Conservation (phyloP, 257 asterid species). For the Solanum pimpinellifolium region DNA sequence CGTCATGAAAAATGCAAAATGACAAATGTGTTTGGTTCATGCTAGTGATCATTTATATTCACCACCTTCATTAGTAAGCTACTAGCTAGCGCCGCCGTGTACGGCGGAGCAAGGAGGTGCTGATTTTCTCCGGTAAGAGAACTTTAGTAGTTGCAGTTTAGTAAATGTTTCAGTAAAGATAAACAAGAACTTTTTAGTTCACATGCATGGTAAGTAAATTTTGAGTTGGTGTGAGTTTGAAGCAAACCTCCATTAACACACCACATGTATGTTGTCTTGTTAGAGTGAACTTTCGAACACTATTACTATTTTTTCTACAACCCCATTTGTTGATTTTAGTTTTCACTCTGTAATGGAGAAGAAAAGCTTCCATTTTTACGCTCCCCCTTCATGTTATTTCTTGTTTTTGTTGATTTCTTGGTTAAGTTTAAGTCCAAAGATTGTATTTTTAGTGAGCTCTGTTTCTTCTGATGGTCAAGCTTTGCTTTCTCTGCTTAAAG, state of each 20-base stretch:
- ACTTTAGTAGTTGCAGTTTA: background rate
- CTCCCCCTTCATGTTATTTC: background rate
- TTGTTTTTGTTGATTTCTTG: constrained; percentile 14
- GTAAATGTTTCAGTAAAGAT: background rate
- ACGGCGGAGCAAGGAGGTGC: constrained; percentile 24
- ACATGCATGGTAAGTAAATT: constrained; percentile 34
- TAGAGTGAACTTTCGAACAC: constrained; percentile 11
- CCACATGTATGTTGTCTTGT: constrained; percentile 50
- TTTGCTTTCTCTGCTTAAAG: constrained; percentile 60
- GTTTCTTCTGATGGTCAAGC: constrained; percentile 80
- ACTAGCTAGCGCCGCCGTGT: constrained; percentile 18
- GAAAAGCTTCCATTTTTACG: background rate
- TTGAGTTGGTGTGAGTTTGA: constrained; percentile 26
- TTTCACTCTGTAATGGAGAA: constrained; percentile 26
- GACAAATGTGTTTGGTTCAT: background rate
- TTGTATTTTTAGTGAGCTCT: constrained; percentile 10
- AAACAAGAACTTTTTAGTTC: constrained; percentile 5
- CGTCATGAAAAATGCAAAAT: background rate
- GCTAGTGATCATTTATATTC: background rate
- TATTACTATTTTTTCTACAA: background rate
- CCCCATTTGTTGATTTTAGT: background rate
- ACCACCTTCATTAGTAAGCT: background rate
- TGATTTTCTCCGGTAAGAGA: constrained; percentile 17
- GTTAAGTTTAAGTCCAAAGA: background rate
- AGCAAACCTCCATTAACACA: constrained; percentile 14